Evolutionary conservation across 768 basidiomycete genomes (phyloP), one percentile per base, ranked within the genome.

Genomic region (Tephrocybe sp.): DNA sequence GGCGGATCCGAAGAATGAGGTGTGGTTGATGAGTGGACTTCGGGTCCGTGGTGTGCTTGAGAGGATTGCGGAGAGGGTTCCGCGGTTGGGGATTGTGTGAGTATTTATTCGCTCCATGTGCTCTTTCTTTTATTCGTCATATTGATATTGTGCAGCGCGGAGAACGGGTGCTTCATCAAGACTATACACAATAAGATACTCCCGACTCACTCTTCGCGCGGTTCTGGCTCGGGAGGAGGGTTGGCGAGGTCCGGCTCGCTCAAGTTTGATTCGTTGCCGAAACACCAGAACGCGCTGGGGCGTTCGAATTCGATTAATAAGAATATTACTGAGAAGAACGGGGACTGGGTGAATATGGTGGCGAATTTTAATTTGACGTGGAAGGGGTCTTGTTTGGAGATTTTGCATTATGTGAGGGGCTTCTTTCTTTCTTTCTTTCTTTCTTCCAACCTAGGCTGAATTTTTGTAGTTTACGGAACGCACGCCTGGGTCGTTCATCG

Each of bases 121-220:
- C 31, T 38, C 4, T 26, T n/a, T n/a, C 26, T 32, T 19, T 15
- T 22, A 13, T 18, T n/a, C 30, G 1, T 21, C 18, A 5, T 46
- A 5, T 9, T 21, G 18, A 21, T 12, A 30, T 21, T 13, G 27
- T 19, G 19, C 47, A 87, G 86, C 1, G 89, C 90, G 0, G 92
- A 94, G 72, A 92, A 94, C 52, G 92, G 92, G 1, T 93, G 92
- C 63, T 93, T 83, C 63, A 79, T 92, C 60, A 87, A 83, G 69
- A 79, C 84, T 3, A 73, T 55, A n/a, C n/a, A n/a, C n/a, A n/a
- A n/a, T 4, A 53, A 53, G 47, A 43, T 45, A 12, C 40, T 43
- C 7, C 28, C 38, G 5, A 69, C 28, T 52, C 48, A 21, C 54
- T 65, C 31, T 56, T 54, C 46, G 1, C 55, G 52, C 11, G 41